Conservation (phyloP, 1,284 basidiomycete genomes). For the Cryptococcus wingfieldii region DNA sequence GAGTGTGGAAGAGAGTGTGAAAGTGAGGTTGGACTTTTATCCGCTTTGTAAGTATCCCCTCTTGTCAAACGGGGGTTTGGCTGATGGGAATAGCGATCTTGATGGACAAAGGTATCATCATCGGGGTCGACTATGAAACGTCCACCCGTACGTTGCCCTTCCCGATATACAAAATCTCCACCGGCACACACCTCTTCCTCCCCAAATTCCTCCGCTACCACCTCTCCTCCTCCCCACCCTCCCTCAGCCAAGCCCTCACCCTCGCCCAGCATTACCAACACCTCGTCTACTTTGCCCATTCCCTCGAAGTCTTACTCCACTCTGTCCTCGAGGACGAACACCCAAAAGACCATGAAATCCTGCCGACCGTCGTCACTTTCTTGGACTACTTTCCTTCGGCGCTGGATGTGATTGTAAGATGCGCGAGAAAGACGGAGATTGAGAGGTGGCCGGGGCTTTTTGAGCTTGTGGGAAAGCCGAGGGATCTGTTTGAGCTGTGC, state of each 20-base stretch:
- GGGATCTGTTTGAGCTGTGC: constrained; percentile 88
- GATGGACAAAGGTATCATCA: constrained; percentile 98
- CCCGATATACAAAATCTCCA: constrained; percentile 85
- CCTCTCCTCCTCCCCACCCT: constrained; percentile 60
- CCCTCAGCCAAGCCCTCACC: constrained; percentile 68
- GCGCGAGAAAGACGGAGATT: constrained; percentile 95
- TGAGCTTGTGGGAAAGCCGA: constrained; percentile 81
- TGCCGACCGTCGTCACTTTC: constrained; percentile 78
- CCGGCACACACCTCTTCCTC: constrained; percentile 91
- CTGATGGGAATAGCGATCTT: constrained; percentile 64
- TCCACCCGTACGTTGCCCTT: constrained; percentile 77
- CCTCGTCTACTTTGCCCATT: constrained; percentile 89
- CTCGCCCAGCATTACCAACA: constrained; percentile 83
- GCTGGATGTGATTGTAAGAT: constrained; percentile 89
- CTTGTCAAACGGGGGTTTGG: neutral
- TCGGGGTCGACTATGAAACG: constrained; percentile 87
- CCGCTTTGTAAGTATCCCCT: constrained; percentile 70
- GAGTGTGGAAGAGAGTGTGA: constrained; percentile 85
- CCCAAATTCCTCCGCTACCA: constrained; percentile 86
- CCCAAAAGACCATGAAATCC: constrained; percentile 35
- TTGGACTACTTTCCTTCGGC: constrained; percentile 88
- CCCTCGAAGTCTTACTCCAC: constrained; percentile 89
- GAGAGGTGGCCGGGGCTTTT: constrained; percentile 87
- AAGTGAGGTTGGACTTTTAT: constrained; percentile 87
- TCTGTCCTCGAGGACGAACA: constrained; percentile 89